Evolutionary conservation across 345 rosid genomes (phyloP).

Genomic region (Acer saccharum): DNA sequence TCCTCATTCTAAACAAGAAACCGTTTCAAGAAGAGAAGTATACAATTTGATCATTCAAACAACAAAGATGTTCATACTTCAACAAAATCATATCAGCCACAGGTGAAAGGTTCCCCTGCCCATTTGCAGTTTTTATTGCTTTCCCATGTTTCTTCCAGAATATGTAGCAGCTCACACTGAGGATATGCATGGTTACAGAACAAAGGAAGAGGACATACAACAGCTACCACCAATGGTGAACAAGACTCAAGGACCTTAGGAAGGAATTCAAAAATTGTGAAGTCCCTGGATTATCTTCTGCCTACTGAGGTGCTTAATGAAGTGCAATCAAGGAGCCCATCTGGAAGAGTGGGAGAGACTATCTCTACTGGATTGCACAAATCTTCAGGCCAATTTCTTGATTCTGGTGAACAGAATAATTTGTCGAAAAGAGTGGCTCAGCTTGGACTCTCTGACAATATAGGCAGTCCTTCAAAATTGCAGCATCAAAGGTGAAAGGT

Average conservation of each 20-base stretch:
- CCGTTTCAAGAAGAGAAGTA: constrained; percentile 16
- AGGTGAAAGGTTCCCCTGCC: constrained; percentile 34
- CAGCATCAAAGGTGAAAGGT: constrained; percentile 26
- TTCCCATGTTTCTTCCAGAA: constrained; percentile 13
- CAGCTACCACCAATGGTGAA: constrained; percentile 18
- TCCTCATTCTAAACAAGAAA: constrained; percentile 13
- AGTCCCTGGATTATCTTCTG: constrained; percentile 32
- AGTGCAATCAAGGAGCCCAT: constrained; percentile 19
- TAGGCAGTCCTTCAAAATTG: constrained; percentile 24
- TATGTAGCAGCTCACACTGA: constrained; percentile 6
- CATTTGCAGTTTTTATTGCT: constrained; percentile 10
- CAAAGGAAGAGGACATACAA: constrained; percentile 20
- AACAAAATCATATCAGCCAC: constrained; percentile 22
- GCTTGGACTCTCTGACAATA: constrained; percentile 30
- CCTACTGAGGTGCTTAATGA: constrained; percentile 37
- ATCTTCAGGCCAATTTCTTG: constrained; percentile 20
- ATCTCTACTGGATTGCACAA: constrained; percentile 25
- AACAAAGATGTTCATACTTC: constrained; percentile 8
- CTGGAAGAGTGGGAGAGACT: constrained; percentile 24
- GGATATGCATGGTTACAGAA: constrained; percentile 31
- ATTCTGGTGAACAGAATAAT: constrained; percentile 28
- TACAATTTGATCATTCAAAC: constrained; percentile 13
- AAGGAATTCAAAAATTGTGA: constrained; percentile 36
- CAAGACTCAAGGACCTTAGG: constrained; percentile 24
- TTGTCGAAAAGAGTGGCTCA: constrained; percentile 33